phyloP scores from a whole-genome alignment of 1,284 basidiomycete species.

The Wolfiporia cocos region DNA sequence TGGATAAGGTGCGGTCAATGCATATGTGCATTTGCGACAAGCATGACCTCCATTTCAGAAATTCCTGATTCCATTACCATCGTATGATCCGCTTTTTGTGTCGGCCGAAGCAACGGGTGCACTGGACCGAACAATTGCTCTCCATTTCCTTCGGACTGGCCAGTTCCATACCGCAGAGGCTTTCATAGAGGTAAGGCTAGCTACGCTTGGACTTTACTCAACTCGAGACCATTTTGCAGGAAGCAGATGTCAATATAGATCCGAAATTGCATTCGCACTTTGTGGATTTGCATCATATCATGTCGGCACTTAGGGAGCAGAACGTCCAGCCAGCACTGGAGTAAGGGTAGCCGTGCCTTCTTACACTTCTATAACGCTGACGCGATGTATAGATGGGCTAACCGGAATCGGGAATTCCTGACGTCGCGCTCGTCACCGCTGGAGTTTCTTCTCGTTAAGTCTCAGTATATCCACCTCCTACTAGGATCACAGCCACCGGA shows the following conservation, averaged over 20 bases:
- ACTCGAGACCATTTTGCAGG: conserved; percentile 36
- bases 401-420: conserved; percentile 60
- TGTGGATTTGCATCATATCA: conserved; percentile 68
- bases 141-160: conserved; percentile 77
- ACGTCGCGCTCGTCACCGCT: conserved; percentile 66
- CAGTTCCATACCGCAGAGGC: conserved; percentile 70
- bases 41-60: conserved; percentile 38
- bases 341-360: conserved; percentile 34
- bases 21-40: conserved; percentile 7
- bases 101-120: conserved; percentile 52
- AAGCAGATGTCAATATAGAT: conserved; percentile 61
- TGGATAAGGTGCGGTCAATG: conserved; percentile 74
- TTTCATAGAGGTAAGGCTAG: conserved; percentile 55
- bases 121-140: conserved; percentile 68
- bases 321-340: conserved; percentile 70
- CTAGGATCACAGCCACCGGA: conserved; percentile 51
- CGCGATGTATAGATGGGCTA: conserved; percentile 61
- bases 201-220: not conserved
- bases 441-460: conserved; percentile 84
- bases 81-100: conserved; percentile 65
- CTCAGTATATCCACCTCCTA: conserved; percentile 75
- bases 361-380: not conserved
- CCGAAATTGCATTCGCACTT: conserved; percentile 55
- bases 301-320: conserved; percentile 59
- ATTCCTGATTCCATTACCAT: conserved; percentile 61